A percentile compares a stretch with the other conserved stretches of the same genome.
These are phyloP conservation scores for Isochrysis galbana DNA, from an alignment of 78 protist genomes.

Conservation along the genomic window DNA sequence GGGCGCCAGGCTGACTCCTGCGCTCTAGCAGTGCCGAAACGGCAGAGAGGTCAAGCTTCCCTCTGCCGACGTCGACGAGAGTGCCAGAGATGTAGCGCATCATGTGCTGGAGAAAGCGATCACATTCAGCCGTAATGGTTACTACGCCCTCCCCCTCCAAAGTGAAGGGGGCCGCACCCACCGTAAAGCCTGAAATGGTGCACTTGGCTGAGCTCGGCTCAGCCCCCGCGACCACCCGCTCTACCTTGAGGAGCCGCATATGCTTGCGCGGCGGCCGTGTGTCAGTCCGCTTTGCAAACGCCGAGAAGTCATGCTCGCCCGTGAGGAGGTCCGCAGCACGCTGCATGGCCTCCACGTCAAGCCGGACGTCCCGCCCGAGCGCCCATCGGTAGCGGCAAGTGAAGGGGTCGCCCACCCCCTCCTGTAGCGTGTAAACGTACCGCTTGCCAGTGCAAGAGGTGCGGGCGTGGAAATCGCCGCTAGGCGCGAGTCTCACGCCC, in stretches of 20 bases:
- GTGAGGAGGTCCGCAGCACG: not conserved
- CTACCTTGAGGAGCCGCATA: not conserved
- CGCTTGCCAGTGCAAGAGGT: not conserved
- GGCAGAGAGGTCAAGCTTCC: too few species aligned
- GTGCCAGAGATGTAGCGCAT: not conserved
- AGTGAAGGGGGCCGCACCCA: not conserved
- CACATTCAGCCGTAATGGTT: not conserved
- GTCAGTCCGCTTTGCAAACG: not conserved
- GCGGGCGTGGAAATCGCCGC: not conserved
- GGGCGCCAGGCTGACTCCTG: too few species aligned
- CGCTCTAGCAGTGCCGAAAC: too few species aligned
- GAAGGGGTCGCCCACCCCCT: not conserved
- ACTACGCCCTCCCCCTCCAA: not conserved
- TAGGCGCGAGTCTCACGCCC: not conserved
- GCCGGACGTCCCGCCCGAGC: not conserved
- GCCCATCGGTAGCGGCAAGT: not conserved
- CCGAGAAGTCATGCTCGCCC: not conserved
- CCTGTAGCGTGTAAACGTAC: not conserved
- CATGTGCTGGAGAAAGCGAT: not conserved
- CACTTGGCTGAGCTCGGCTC: not conserved
- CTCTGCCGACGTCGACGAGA: not conserved
- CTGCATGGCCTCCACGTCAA: not conserved
- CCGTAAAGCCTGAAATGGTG: not conserved
- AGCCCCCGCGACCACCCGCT: not conserved
- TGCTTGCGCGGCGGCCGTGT: not conserved